Base-by-base conservation (phyloP, 108 stramenopile species). In the Fistulifera pelliculosa region DNA sequence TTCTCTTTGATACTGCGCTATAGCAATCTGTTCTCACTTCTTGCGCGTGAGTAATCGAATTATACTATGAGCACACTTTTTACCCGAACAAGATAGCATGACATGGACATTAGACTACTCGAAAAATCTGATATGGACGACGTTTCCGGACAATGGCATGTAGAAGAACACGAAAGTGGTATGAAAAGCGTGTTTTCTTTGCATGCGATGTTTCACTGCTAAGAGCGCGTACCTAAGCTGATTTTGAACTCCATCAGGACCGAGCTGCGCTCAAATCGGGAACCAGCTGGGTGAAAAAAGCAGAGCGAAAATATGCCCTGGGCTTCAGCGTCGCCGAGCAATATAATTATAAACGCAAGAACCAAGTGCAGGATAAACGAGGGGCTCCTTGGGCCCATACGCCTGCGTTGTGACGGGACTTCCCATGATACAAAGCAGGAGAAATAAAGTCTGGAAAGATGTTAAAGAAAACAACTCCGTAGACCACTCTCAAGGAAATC, bases 221-320 rank as follows among this genome's bases (percentile, higher is more conserved):
- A 54, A 39, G 69, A 73, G 14, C n/a, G n/a, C 17, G 70, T 81
- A 5, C 84, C 84, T 14, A 47, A 41, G 14, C 70, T 78, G 10
- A 68, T 86, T 6, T 56, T 81, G 44, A 81, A 79, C 39, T 77
- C 73, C 45, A 66, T 86, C 15, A 65, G 65, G 49, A 86, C n/a
- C n/a, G 79, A 61, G 59, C 78, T 13, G 84, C 84, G 0, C 51
- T 86, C 16, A 74, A 71, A 60, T 58, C 73, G 11, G 84, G 80
- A 7, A 81, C 80, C n/a, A 54, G 63, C 11, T 86, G 84, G 84
- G 80, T 86, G 11, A 86, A 86, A n/a, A 62, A 74, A 74, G 54
- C 78, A 86, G 63, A 77, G 76, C 49, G 84, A 86, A 31, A 43
- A 41, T 59, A 71, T 55, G 75, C 80, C 14, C 6, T 6, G 3